Conservation (phyloP, 1,284 basidiomycete species). For the Gymnopus androsaceus region DNA sequence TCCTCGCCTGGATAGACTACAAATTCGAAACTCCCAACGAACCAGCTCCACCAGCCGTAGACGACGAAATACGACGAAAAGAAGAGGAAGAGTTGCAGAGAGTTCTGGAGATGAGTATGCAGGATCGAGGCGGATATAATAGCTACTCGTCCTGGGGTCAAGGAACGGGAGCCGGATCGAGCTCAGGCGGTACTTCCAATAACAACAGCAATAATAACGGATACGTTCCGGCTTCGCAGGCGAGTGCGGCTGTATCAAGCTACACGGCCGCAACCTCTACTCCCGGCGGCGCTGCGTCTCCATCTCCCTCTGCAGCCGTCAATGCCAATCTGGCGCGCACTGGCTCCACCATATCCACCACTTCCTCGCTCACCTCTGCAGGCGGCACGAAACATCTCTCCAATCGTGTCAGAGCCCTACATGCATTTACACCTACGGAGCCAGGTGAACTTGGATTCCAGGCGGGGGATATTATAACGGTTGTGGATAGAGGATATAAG, state of each 20-base stretch:
- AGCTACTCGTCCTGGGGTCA: conserved; percentile 43
- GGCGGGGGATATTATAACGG: conserved; percentile 94
- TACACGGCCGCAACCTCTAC: conserved; percentile 11
- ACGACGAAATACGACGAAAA: conserved; percentile 77
- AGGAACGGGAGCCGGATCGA: conserved; percentile 44
- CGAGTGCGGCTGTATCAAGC: conserved; percentile 12
- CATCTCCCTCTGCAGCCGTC: not conserved
- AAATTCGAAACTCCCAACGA: conserved; percentile 71
- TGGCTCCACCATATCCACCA: too few relatives aligned
- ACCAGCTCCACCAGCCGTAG: conserved; percentile 65
- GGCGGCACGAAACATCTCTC: conserved; percentile 19
- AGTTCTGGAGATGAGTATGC: conserved; percentile 85
- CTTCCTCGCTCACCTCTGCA: conserved; percentile 43
- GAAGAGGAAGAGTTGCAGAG: conserved; percentile 94
- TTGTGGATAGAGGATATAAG: conserved; percentile 92
- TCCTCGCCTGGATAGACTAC: conserved; percentile 57
- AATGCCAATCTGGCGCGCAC: conserved; percentile 29
- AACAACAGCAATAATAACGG: too few relatives aligned
- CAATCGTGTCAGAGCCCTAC: conserved; percentile 82
- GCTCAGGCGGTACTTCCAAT: too few relatives aligned
- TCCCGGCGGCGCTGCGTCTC: not conserved
- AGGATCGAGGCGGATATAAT: conserved; percentile 79
- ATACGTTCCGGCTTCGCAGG: conserved; percentile 6
- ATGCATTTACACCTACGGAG: conserved; percentile 88
- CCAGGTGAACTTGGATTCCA: conserved; percentile 92